phyloP scores from a whole-genome alignment of 192 early-diverging fungal genomes.

The Coemansia umbellata region DNA sequence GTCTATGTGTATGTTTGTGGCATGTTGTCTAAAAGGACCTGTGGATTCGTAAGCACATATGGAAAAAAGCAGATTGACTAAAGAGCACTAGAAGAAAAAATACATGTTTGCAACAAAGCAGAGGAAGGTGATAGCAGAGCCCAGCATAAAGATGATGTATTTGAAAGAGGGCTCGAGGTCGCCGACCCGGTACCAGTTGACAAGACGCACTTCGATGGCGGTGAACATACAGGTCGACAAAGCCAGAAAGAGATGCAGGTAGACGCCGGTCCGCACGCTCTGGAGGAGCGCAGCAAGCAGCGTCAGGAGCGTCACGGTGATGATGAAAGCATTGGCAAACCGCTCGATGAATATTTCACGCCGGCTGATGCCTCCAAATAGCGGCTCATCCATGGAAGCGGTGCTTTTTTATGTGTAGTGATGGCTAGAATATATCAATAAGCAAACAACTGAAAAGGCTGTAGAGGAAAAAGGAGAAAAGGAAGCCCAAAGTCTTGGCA shows the following conservation, averaged over 20 bases:
- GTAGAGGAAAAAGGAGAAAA: background rate
- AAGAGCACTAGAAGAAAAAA: slow-evolving; percentile 24
- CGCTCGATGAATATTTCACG: slow-evolving; percentile 46
- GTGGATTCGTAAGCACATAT: no score
- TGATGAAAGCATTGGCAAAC: slow-evolving; percentile 23
- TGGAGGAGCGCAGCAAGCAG: slow-evolving; percentile 16
- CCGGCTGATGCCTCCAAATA: slow-evolving; percentile 51
- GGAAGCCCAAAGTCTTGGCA: background rate
- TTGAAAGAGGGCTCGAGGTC: slow-evolving; percentile 54
- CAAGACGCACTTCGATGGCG: slow-evolving; percentile 39
- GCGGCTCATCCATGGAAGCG: slow-evolving; percentile 51
- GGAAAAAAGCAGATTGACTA: background rate
- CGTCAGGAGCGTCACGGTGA: slow-evolving; percentile 9
- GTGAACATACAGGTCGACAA: slow-evolving; percentile 24
- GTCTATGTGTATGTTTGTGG: no score
- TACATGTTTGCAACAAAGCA: slow-evolving; percentile 49
- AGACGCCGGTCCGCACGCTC: slow-evolving; percentile 10
- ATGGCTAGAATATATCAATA: background rate
- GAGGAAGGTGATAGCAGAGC: slow-evolving; percentile 26
- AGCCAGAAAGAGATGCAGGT: slow-evolving; percentile 31
- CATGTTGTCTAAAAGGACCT: no score
- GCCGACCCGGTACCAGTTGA: slow-evolving; percentile 54
- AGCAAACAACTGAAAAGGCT: background rate
- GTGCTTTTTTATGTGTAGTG: background rate
- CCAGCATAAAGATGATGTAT: slow-evolving; percentile 34